Evolutionary conservation across 1,139 yeast species (phyloP).

Genomic region (Candida albicans): DNA sequence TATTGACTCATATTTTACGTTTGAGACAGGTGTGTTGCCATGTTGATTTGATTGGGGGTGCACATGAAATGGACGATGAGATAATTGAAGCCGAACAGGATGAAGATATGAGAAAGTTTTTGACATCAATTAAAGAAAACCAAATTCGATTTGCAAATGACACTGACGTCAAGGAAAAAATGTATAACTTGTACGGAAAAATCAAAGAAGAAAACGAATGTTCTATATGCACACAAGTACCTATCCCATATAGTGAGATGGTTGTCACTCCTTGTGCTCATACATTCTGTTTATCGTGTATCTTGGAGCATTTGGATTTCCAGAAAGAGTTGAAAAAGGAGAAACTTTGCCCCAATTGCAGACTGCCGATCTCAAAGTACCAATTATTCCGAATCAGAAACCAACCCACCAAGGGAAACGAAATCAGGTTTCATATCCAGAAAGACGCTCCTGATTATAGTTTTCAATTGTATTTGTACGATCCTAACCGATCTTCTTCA

Average conservation of each 20-base stretch:
- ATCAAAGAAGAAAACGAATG: conserved; percentile 64
- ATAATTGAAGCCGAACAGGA: conserved; percentile 18
- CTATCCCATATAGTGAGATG: conserved; percentile 56
- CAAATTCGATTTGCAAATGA: conserved; percentile 37
- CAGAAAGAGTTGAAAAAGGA: conserved; percentile 29
- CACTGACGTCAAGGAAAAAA: conserved; percentile 28
- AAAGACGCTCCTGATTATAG: conserved; percentile 24
- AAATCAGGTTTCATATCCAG: conserved; percentile 34
- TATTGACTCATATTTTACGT: conserved; percentile 79
- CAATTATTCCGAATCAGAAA: conserved; percentile 41
- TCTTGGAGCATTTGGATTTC: conserved; percentile 67
- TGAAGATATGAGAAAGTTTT: conserved; percentile 14
- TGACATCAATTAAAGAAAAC: conserved; percentile 18
- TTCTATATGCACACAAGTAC: conserved; percentile 74
- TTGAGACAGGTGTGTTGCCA: conserved; percentile 91
- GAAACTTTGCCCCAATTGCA: conserved; percentile 63
- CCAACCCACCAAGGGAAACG: conserved; percentile 30
- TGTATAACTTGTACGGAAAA: conserved; percentile 25
- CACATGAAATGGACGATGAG: conserved; percentile 42
- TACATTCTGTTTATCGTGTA: conserved; percentile 70
- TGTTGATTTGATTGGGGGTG: conserved; percentile 55
- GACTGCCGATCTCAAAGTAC: conserved; percentile 42
- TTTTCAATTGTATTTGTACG: conserved; percentile 43
- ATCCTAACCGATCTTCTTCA: conserved; percentile 60
- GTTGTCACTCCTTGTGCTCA: conserved; percentile 82